Evolutionary conservation across 306 rosid species (phyloP).

Genomic region (Macrotyloma uniflorum): DNA sequence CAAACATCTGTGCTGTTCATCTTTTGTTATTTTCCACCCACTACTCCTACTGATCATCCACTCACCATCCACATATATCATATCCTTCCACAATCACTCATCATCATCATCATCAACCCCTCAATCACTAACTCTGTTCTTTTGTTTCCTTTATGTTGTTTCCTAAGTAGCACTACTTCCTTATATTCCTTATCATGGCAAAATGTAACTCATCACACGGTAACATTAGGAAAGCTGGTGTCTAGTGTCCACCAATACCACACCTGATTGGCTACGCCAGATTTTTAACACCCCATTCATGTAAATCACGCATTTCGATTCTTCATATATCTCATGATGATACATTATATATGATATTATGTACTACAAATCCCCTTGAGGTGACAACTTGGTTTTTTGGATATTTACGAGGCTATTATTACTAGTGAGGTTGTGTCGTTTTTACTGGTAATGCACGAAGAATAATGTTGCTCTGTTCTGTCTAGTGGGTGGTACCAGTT

Average conservation of each 20-base stretch:
- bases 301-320: not conserved
- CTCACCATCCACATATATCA: slow-evolving; percentile 48
- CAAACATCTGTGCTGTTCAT: slow-evolving; percentile 54
- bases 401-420: not conserved
- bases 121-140: not conserved
- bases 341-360: not conserved
- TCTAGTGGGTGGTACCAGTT: slow-evolving; percentile 10
- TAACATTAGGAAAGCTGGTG: slow-evolving; percentile 7
- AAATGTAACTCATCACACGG: not conserved
- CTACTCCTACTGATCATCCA: slow-evolving; percentile 48
- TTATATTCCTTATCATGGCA: slow-evolving; percentile 13
- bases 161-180: not conserved
- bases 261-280: slow-evolving; percentile 10
- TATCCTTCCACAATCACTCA: slow-evolving; percentile 50
- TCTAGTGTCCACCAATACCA: slow-evolving; percentile 29
- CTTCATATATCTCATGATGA: not conserved
- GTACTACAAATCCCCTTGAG: slow-evolving; percentile 24
- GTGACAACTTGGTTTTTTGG: slow-evolving; percentile 24
- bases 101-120: no score
- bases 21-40: slow-evolving; percentile 53
- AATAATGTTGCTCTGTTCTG: not conserved
- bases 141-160: slow-evolving; percentile 32
- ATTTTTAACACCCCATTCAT: not conserved
- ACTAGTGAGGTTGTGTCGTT: not conserved
- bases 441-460: not conserved